A percentile compares a stretch with the other conserved stretches of the same genome.
These are phyloP conservation scores for Carnegiea gigantea DNA, from an alignment of 179 eudicot genomes.

Conservation along the genomic window DNA sequence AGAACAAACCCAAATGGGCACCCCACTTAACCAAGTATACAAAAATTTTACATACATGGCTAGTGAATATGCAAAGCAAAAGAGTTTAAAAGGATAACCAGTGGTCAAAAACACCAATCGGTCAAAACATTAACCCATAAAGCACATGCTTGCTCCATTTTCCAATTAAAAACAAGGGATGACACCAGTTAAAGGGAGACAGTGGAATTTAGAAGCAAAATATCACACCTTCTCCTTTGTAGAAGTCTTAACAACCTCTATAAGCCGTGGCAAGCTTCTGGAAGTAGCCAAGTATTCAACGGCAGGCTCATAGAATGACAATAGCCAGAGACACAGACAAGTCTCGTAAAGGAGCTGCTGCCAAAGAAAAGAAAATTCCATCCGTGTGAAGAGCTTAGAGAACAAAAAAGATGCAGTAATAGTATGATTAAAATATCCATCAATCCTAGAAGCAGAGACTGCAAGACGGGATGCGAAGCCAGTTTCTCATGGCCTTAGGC, in stretches of 20 bases:
- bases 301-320: conserved; percentile 93
- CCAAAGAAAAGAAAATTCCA: conserved; percentile 14
- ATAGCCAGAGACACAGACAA: conserved; percentile 89
- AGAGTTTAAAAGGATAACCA: background rate
- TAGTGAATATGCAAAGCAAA: background rate
- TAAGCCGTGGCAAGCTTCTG: conserved; percentile 65
- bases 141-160: background rate
- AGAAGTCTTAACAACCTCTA: conserved; percentile 88
- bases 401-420: background rate
- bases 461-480: too few species aligned
- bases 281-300: conserved; percentile 87
- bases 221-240: conserved; percentile 83
- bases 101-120: background rate
- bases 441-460: background rate
- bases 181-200: background rate
- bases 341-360: conserved; percentile 94
- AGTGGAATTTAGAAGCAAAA: background rate
- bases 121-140: background rate
- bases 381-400: conserved; percentile 5
- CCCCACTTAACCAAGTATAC: conserved; percentile 1
- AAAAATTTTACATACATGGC: background rate
- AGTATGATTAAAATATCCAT: conserved; percentile 6
- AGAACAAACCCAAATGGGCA: conserved; percentile 18
- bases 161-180: background rate
- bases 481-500: background rate